Evolutionary conservation across 202 grass and related monocot genomes (phyloP).

Genomic region (Eragrostis tef): DNA sequence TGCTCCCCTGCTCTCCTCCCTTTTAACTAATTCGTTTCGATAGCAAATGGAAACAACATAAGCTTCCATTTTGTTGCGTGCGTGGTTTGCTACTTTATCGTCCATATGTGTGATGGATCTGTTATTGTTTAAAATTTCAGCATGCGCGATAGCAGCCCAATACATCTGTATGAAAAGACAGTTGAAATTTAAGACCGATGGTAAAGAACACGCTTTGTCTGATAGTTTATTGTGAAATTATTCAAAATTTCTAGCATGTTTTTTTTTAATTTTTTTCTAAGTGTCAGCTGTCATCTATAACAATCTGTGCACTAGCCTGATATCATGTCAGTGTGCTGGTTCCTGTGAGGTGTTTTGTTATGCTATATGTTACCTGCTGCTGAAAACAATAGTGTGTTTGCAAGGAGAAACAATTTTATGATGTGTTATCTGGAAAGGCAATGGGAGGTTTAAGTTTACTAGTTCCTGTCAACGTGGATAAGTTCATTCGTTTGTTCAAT

Average conservation of each 20-base stretch:
- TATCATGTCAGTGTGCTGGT: no score
- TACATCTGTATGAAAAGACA: neutral
- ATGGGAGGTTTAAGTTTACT: neutral
- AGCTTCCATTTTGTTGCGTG: neutral
- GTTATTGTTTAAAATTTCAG: constrained; percentile 1
- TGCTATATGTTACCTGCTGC: neutral
- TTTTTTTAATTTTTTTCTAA: no score
- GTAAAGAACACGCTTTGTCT: neutral
- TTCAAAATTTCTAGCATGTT: neutral
- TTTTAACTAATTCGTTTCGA: neutral
- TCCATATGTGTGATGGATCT: neutral
- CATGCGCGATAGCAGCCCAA: neutral
- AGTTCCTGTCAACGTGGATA: neutral
- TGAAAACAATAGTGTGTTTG: neutral
- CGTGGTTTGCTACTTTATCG: neutral
- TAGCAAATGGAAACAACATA: neutral
- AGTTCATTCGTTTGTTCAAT: neutral
- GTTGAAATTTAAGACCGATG: neutral
- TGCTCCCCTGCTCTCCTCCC: constrained; percentile 27
- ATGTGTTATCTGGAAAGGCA: neutral
- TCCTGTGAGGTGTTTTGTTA: neutral
- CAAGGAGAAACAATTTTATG: neutral
- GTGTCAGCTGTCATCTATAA: no score
- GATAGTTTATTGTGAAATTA: neutral
- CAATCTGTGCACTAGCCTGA: no score